Evolutionary conservation across 1,139 yeast genomes (phyloP).

Genomic region (Saccharomyces hybrid): DNA sequence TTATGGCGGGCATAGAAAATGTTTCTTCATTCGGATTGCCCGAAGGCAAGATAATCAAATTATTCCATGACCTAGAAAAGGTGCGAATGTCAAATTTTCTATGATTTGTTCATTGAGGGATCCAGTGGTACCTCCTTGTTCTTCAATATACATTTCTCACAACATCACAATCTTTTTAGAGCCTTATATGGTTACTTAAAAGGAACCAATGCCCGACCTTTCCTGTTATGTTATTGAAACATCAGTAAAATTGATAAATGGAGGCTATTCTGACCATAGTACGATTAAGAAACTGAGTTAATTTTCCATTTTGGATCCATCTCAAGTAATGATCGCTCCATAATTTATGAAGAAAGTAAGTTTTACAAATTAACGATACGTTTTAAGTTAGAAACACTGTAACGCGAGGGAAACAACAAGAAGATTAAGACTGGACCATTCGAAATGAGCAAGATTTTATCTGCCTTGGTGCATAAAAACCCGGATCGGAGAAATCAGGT

Average conservation of each 20-base stretch:
- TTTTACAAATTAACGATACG: background rate
- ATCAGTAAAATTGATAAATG: background rate
- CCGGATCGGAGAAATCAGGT: background rate
- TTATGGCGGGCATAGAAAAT: conserved; percentile 2
- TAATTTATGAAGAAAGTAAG: background rate
- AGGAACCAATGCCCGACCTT: background rate
- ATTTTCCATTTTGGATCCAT: background rate
- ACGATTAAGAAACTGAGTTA: background rate
- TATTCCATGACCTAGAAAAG: background rate
- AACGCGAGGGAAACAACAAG: background rate
- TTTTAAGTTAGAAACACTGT: background rate
- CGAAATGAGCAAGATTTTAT: background rate
- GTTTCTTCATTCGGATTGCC: background rate
- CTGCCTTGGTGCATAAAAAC: conserved; percentile 1
- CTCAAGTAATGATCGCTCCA: conserved; percentile 1
- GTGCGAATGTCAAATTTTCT: background rate
- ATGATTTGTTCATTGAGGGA: conserved; percentile 2
- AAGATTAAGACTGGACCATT: background rate
- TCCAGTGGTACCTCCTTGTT: conserved; percentile 1
- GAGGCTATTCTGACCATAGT: background rate
- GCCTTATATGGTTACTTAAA: background rate
- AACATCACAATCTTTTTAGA: conserved; percentile 1
- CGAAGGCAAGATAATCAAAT: background rate
- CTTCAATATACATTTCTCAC: conserved; percentile 1
- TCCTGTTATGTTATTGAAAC: background rate